Conservation (phyloP, 768 basidiomycete species). For the Termitomyces heimii region DNA sequence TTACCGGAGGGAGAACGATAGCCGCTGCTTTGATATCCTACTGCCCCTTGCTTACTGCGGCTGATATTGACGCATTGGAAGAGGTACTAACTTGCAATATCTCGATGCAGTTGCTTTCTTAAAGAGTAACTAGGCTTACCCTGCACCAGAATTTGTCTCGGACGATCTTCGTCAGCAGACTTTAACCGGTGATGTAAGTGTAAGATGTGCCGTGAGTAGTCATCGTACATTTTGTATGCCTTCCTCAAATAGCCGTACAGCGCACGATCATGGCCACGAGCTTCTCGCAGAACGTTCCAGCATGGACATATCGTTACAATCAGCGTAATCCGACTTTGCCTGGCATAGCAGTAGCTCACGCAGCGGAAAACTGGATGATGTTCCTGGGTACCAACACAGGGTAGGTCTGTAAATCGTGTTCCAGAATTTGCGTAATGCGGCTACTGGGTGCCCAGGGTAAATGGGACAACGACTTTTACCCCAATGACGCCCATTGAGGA, state of each 20-base stretch:
- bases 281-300: conserved; percentile 26
- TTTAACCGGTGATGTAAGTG: conserved; percentile 40
- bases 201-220: conserved; percentile 48
- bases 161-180: conserved; percentile 35
- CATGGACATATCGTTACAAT: conserved; percentile 58
- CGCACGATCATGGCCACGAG: conserved; percentile 40
- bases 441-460: conserved; percentile 5
- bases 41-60: conserved; percentile 39
- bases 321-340: conserved; percentile 41
- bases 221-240: background rate
- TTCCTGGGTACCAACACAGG: conserved; percentile 56
- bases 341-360: conserved; percentile 35
- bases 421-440: background rate
- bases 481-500: conserved; percentile 34
- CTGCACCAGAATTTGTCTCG: conserved; percentile 35
- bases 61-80: conserved; percentile 31
- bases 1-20: conserved; percentile 35
- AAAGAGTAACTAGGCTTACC: conserved; percentile 29
- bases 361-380: conserved; percentile 69
- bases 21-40: conserved; percentile 28
- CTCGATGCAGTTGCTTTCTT: background rate
- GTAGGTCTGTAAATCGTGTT: conserved; percentile 23
- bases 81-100: conserved; percentile 14
- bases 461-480: conserved; percentile 9
- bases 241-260: conserved; percentile 16